Conservation (phyloP, 495 filamentous ascomycete genomes). For the Talaromyces liani region DNA sequence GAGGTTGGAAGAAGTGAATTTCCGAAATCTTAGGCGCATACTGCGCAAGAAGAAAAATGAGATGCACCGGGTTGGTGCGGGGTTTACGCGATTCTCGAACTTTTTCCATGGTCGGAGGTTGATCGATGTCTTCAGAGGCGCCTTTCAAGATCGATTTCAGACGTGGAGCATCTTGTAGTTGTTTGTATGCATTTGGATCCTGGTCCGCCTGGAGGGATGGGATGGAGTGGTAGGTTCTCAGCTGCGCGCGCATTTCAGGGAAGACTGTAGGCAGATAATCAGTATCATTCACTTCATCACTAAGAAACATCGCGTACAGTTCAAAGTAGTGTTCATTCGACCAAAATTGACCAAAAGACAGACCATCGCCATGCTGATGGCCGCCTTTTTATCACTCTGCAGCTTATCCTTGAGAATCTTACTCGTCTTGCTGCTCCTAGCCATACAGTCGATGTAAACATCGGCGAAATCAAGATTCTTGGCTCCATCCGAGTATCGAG, state of each 20-base stretch:
- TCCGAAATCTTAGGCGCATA: slow-evolving; percentile 89
- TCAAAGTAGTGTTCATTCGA: slow-evolving; percentile 97
- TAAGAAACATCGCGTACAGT: slow-evolving; percentile 55
- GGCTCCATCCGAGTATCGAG: slow-evolving; percentile 64
- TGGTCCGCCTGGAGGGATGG: slow-evolving; percentile 91
- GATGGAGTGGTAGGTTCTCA: slow-evolving; percentile 97
- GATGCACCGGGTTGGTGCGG: slow-evolving; percentile 92
- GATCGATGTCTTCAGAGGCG: slow-evolving; percentile 84
- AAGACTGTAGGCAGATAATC: slow-evolving; percentile 59
- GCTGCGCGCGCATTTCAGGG: slow-evolving; percentile 96
- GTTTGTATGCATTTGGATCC: slow-evolving; percentile 94
- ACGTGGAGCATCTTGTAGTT: slow-evolving; percentile 91
- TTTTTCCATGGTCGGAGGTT: slow-evolving; percentile 79
- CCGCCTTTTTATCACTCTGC: slow-evolving; percentile 81
- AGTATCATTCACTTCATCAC: slow-evolving; percentile 15
- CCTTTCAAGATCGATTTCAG: slow-evolving; percentile 97
- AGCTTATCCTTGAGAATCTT: slow-evolving; percentile 97
- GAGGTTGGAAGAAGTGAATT: slow-evolving; percentile 73
- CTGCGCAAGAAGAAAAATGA: slow-evolving; percentile 91
- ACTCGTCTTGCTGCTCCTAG: slow-evolving; percentile 96
- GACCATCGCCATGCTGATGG: slow-evolving; percentile 98
- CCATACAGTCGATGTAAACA: slow-evolving; percentile 97
- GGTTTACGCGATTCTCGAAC: slow-evolving; percentile 61
- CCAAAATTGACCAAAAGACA: slow-evolving; percentile 96
- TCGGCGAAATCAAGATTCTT: slow-evolving; percentile 83